Evolutionary conservation across 1,139 yeast species (phyloP).

Genomic region (Starmera stellimalicola): DNA sequence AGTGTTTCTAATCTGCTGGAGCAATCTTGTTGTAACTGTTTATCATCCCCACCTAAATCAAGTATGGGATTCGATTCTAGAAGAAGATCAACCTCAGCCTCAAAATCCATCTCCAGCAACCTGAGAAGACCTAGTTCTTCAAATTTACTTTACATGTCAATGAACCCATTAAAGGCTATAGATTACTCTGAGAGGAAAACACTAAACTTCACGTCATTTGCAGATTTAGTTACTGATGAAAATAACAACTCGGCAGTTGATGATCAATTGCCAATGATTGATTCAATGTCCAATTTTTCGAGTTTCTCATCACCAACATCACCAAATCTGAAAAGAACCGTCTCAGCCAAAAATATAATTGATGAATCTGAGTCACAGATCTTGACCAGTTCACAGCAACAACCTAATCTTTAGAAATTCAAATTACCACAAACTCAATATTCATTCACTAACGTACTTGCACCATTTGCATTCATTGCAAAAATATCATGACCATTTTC

Average conservation of each 20-base stretch:
- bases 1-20: conserved; percentile 7
- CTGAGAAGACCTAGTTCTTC: conserved; percentile 3
- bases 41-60: background rate
- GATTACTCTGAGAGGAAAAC: conserved; percentile 16
- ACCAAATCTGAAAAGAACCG: conserved; percentile 10
- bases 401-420: too few species aligned
- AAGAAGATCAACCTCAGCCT: conserved; percentile 2
- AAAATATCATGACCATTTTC: too few species aligned
- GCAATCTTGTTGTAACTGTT: conserved; percentile 2
- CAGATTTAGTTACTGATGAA: conserved; percentile 16
- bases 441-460: too few species aligned
- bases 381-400: too few species aligned
- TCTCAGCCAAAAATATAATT: conserved; percentile 7
- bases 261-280: background rate
- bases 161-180: conserved; percentile 4
- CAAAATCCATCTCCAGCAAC: background rate
- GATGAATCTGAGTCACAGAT: conserved; percentile 2
- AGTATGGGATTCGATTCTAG: background rate
- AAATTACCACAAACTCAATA: too few species aligned
- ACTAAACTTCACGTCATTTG: conserved; percentile 17
- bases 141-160: conserved; percentile 1
- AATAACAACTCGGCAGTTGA: conserved; percentile 2
- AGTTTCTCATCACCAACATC: conserved; percentile 4
- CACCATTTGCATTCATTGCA: too few species aligned
- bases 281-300: background rate